Conservation (phyloP, 192 early-diverging fungal species). For the Coemansia furcata region DNA sequence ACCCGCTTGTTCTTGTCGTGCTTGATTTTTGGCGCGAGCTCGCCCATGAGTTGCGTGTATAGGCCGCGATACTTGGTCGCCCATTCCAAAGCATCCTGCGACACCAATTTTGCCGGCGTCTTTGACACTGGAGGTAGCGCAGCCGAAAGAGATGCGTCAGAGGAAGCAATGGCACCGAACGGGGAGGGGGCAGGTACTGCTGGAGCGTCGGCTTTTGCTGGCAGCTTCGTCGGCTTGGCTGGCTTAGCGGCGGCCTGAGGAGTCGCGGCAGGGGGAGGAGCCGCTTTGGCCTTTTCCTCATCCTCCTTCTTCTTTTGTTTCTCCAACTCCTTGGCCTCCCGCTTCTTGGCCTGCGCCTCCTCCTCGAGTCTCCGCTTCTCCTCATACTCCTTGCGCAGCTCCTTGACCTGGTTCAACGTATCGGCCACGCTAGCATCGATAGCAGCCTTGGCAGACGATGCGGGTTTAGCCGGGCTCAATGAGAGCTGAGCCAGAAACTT, state of each 20-base stretch:
- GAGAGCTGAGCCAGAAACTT: conserved; percentile 21
- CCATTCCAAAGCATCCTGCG: conserved; percentile 23
- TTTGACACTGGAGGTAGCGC: background rate
- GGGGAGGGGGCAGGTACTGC: background rate
- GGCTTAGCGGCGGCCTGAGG: background rate
- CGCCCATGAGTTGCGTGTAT: conserved; percentile 26
- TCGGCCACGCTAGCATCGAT: conserved; percentile 10
- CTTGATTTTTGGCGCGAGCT: conserved; percentile 16
- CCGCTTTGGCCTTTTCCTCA: conserved; percentile 8
- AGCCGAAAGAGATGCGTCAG: background rate
- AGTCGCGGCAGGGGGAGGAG: background rate
- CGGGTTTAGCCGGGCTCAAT: background rate
- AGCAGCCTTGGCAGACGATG: background rate
- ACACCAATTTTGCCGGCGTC: conserved; percentile 4
- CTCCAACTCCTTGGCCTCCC: conserved; percentile 9
- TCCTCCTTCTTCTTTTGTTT: conserved; percentile 10
- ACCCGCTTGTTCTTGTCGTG: conserved; percentile 6
- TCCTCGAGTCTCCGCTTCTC: conserved; percentile 5
- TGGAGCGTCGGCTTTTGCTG: no score
- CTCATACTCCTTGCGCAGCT: conserved; percentile 33
- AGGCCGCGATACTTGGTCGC: conserved; percentile 30
- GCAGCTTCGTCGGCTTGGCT: background rate
- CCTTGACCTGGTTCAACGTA: conserved; percentile 21
- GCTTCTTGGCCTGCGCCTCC: background rate
- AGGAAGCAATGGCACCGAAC: background rate